Base-by-base conservation (phyloP, 257 asterid species). In the Solanum tarijense region DNA sequence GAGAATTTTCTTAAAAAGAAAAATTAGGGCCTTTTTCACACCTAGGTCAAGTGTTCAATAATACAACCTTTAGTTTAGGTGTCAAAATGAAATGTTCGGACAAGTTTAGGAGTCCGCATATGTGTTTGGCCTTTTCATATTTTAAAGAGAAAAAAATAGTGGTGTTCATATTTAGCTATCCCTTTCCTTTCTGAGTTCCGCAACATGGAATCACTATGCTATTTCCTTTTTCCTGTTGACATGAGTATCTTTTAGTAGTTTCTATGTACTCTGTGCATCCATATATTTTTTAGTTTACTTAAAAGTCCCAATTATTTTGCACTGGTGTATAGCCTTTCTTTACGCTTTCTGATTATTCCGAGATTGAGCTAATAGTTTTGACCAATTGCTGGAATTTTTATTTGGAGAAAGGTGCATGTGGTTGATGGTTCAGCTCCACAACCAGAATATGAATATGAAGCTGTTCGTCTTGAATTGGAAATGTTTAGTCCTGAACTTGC, bases 391-490 rank as follows among this genome's bases (percentile, higher is more conserved):
- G 86, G 85, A 88, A 87, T 55, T 91, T 32, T 78, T 58, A 27
- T 83, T 58, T 12, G 88, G 84, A 85, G 55, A 48, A 93, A 97
- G 98, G 98, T 97, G 81, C 99, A 95, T 52, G 92, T 96, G 87
- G 96, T 97, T 85, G 99, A 97, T 84, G 99, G 99, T 82, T 95
- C 99, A 76, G 94, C 99, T 65, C 90, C 92, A 87, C 99, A 97
- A 91, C 97, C 99, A 9, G 98, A 93, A 81, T 95, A 96, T 32
- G 99, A 97, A 89, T 96, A 94, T 85, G 99, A 96, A 71, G 99
- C 99, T n/a, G 94, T 97, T 88, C 98, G 99, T 65, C 98, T 96
- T 60, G 99, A 97, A 92, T 91, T 97, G 94, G 99, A 97, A 93
- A 93, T 97, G 98, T 97, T 97, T 85, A 95, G 88, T 87, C 99